Evolutionary conservation across 331 rosid species (phyloP).

Genomic region (Quercus lobata): DNA sequence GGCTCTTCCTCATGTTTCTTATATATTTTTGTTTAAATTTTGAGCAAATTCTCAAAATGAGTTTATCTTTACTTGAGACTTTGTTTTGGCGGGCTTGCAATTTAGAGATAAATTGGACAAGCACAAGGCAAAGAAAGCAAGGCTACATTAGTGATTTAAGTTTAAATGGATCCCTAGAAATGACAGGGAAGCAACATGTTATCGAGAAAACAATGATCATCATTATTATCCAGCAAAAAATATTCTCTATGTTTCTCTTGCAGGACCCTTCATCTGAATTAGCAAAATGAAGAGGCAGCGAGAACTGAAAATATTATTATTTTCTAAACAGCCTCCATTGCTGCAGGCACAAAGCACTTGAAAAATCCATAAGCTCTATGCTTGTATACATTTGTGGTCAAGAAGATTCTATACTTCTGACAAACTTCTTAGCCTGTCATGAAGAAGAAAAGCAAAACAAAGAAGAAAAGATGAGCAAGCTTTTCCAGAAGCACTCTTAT

Average conservation of each 20-base stretch:
- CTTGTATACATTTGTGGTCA: conserved; percentile 16
- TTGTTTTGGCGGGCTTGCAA: too few species aligned
- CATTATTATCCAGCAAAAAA: conserved; percentile 3
- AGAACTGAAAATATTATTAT: conserved; percentile 20
- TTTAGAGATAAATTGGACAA: too few species aligned
- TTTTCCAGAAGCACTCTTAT: not conserved
- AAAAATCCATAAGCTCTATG: conserved; percentile 14
- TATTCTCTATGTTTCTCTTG: not conserved
- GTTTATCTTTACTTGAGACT: too few species aligned
- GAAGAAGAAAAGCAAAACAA: not conserved
- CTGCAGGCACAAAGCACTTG: conserved; percentile 7
- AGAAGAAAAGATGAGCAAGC: conserved; percentile 3
- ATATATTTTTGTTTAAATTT: too few species aligned
- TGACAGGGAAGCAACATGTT: not conserved
- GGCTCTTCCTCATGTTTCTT: too few species aligned
- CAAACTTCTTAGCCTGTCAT: conserved; percentile 69
- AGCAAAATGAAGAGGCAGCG: conserved; percentile 1
- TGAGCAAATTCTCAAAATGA: too few species aligned
- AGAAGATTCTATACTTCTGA: conserved; percentile 62
- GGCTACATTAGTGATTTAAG: too few species aligned
- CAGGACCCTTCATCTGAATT: conserved; percentile 4
- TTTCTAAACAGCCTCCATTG: conserved; percentile 20
- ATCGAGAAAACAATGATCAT: conserved; percentile 7
- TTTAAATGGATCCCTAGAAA: not conserved
- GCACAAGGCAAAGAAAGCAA: too few species aligned